Base-by-base conservation (phyloP, 352 stramenopile species). In the Globisporangium polare region DNA sequence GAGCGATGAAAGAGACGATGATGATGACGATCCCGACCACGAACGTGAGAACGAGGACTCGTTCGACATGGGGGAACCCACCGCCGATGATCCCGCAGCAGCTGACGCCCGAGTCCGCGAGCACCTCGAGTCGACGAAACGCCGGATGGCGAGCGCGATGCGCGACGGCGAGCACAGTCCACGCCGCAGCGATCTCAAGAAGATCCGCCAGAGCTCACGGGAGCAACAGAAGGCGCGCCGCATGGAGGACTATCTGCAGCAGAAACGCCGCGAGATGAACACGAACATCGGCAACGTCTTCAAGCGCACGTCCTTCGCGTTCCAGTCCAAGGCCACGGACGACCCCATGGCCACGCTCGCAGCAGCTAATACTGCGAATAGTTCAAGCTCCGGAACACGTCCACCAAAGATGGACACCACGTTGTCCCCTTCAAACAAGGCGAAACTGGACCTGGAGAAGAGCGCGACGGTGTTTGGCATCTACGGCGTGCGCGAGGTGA, bases 211-310 rank as follows among this genome's bases (percentile, higher is more conserved):
- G 15, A 57, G 73, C 41, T 67, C 74, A 2, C 60, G 72, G 3
- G 58, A 77, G 18, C 49, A 79, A 13, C 77, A 89, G 37, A 84
- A 89, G 53, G 67, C 71, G 29, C 74, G 75, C 20, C 78, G 79
- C 12, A 88, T 88, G 79, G 75, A 89, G 27, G 67, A 85, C 24
- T 91, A 91, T 43, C 50, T 91, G 46, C 74, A 87, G 39, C 82
- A 91, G 58, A 91, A 91, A 62, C 73, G 74, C 1, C 75, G 82
- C 41, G 78, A 89, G 42, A 66, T 87, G 43, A 86, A 80, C 33
- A 78, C 71, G 10, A 88, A 85, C 43, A 89, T 89, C 26, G 82
- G 79, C 9, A 80, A 83, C 20, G 79, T 89, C 17, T 88, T 91
- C 53, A 86, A 86, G 61, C 75, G 80, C 27, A 86, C 76, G 20